phyloP scores from a whole-genome alignment of 2,329 filamentous ascomycete species.

The Pleoardoris graminearum region DNA sequence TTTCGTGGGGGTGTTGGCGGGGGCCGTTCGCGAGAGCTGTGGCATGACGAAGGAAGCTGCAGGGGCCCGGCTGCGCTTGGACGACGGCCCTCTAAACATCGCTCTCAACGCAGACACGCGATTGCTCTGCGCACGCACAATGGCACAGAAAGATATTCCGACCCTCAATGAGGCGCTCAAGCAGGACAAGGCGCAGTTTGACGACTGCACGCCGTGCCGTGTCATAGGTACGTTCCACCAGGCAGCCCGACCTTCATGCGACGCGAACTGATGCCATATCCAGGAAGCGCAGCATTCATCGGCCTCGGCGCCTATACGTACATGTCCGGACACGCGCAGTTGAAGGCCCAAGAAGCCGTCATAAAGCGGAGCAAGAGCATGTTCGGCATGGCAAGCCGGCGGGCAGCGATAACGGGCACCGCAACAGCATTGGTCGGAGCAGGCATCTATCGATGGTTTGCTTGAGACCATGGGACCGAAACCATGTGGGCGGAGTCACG shows the following conservation, averaged over 20 bases:
- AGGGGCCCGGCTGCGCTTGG: slow-evolving; percentile 2
- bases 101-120: not conserved
- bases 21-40: slow-evolving; percentile 31
- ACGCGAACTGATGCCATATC: not conserved
- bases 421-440: slow-evolving; percentile 48
- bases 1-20: slow-evolving; percentile 22
- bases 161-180: slow-evolving; percentile 37
- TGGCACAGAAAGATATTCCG: slow-evolving; percentile 24
- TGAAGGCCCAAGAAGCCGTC: slow-evolving; percentile 45
- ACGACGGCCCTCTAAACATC: not conserved
- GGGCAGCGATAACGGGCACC: slow-evolving; percentile 47
- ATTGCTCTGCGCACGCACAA: slow-evolving; percentile 6
- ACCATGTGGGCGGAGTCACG: not conserved
- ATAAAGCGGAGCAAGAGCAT: slow-evolving; percentile 48
- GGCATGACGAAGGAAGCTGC: slow-evolving; percentile 8
- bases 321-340: slow-evolving; percentile 50
- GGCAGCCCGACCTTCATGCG: not conserved
- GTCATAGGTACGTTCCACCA: slow-evolving; percentile 62
- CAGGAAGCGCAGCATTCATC: slow-evolving; percentile 51
- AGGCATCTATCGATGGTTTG: slow-evolving; percentile 49
- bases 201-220: slow-evolving; percentile 73
- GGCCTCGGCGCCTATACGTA: slow-evolving; percentile 54
- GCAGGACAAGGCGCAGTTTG: slow-evolving; percentile 39
- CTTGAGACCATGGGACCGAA: not conserved
- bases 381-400: slow-evolving; percentile 48